phyloP scores from a whole-genome alignment of 83 land plant species.

The Diphasiastrum complanatum region DNA sequence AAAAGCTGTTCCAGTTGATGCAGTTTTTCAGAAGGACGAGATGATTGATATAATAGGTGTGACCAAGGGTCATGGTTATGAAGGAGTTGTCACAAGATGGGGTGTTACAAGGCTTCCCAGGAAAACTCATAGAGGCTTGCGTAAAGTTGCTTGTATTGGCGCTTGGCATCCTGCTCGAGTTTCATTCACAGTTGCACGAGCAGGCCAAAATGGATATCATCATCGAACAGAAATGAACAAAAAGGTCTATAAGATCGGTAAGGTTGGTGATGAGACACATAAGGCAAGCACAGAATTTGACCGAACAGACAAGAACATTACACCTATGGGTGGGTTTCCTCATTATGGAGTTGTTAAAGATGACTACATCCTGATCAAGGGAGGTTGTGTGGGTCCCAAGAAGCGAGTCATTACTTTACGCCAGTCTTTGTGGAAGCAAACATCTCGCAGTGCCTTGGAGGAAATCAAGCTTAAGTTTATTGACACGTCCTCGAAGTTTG shows the following conservation, averaged over 20 bases:
- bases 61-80: too few relatives aligned
- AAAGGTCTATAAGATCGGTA: conserved; percentile 40
- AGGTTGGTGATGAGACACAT: conserved; percentile 32
- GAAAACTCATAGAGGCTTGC: conserved; percentile 4
- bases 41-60: too few relatives aligned
- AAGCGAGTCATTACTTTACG: too few relatives aligned
- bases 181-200: conserved; percentile 4
- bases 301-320: conserved; percentile 38
- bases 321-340: conserved; percentile 45
- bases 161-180: conserved; percentile 8
- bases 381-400: too few relatives aligned
- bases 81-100: conserved; percentile 9
- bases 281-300: conserved; percentile 31
- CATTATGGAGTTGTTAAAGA: conserved; percentile 43
- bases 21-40: conserved; percentile 30
- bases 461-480: too few relatives aligned
- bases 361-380: conserved; percentile 40
- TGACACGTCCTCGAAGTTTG: too few relatives aligned
- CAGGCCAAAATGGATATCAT: too few relatives aligned
- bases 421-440: too few relatives aligned
- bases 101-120: conserved; percentile 3
- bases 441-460: too few relatives aligned
- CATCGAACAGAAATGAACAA: conserved; percentile 21
- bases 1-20: conserved; percentile 26
- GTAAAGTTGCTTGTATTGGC: too few relatives aligned